These are phyloP conservation scores for Ciborinia camelliae DNA, from an alignment of 2,329 filamentous ascomycete genomes.

Conservation along the genomic window DNA sequence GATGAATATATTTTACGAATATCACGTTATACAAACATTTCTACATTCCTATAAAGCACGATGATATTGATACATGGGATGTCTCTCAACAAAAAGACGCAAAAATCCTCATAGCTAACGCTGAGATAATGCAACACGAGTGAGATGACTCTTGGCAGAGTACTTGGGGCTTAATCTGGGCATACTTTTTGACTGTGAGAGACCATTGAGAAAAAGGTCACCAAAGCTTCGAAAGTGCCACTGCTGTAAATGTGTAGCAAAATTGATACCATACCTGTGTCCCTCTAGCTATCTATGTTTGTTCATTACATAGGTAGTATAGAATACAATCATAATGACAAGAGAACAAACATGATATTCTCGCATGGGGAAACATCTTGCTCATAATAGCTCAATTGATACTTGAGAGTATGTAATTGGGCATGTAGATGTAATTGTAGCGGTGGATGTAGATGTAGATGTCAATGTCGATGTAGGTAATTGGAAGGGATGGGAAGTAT, in stretches of 20 bases:
- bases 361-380: neutral
- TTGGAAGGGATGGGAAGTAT: too few relatives aligned
- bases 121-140: constrained; percentile 88
- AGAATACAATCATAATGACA: too few relatives aligned
- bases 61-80: constrained; percentile 34
- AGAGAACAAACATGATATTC: neutral
- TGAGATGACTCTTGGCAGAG: constrained; percentile 87
- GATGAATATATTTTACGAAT: neutral
- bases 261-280: neutral
- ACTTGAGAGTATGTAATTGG: too few relatives aligned
- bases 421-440: too few relatives aligned
- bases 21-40: neutral
- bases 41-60: neutral
- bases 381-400: neutral
- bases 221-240: constrained; percentile 94
- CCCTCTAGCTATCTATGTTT: neutral
- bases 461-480: too few relatives aligned
- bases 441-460: too few relatives aligned
- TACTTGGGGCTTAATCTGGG: constrained; percentile 71
- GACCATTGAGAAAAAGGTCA: constrained; percentile 65
- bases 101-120: constrained; percentile 72
- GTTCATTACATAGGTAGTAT: too few relatives aligned
- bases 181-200: constrained; percentile 80
- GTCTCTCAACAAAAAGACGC: constrained; percentile 86
- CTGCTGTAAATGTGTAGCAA: constrained; percentile 15